Conservation (phyloP, 352 stramenopile genomes). For the Phytophthora sansomeana region DNA sequence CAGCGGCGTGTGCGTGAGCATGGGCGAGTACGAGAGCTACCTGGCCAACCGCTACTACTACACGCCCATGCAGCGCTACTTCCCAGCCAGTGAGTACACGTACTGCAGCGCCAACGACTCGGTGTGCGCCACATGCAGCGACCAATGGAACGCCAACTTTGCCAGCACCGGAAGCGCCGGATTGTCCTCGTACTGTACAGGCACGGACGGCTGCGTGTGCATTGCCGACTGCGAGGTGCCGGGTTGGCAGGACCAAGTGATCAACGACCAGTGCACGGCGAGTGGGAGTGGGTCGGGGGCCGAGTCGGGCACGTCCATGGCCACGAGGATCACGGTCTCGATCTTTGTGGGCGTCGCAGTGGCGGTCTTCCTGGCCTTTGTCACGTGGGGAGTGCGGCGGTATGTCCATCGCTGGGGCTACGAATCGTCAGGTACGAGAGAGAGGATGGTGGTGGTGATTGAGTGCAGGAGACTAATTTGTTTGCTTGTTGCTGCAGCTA, state of each 20-base stretch:
- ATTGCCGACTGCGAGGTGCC: constrained; percentile 49
- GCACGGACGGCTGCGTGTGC: constrained; percentile 46
- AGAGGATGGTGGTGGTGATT: not conserved
- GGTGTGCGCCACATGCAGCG: constrained; percentile 38
- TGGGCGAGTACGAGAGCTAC: constrained; percentile 42
- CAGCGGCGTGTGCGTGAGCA: constrained; percentile 48
- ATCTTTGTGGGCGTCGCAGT: constrained; percentile 36
- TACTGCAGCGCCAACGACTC: constrained; percentile 52
- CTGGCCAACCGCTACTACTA: constrained; percentile 53
- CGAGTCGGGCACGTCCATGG: constrained; percentile 24
- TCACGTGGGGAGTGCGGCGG: constrained; percentile 31
- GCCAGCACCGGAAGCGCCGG: constrained; percentile 31
- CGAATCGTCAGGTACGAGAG: constrained; percentile 15
- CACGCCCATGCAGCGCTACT: constrained; percentile 54
- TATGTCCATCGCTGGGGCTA: constrained; percentile 17
- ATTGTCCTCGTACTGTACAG: constrained; percentile 41
- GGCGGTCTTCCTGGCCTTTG: constrained; percentile 33
- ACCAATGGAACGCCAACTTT: constrained; percentile 42
- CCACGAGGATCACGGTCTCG: constrained; percentile 34
- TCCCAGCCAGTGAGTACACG: constrained; percentile 44
- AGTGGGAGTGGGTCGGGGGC: constrained; percentile 7
- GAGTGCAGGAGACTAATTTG: not conserved
- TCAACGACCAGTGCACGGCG: constrained; percentile 37
- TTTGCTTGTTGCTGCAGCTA: constrained; percentile 14
- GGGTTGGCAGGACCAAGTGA: constrained; percentile 31